phyloP scores from a whole-genome alignment of 176 grass and related monocot genomes.

The Puya raimondii region DNA sequence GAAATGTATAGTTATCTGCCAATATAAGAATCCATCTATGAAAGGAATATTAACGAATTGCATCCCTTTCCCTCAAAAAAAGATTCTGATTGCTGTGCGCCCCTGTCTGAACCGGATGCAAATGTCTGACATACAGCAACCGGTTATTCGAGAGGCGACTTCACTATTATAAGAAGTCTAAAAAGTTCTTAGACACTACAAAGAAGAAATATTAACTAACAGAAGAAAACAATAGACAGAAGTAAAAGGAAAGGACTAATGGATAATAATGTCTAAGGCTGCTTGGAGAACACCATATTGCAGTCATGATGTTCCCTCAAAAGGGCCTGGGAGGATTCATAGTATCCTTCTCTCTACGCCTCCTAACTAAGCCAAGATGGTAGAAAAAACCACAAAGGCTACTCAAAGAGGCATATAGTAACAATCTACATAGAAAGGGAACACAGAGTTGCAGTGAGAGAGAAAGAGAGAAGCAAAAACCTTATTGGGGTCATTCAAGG shows the following conservation, averaged over 20 bases:
- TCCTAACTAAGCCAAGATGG: slow-evolving; percentile 35
- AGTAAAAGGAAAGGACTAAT: background rate
- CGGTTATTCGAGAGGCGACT: slow-evolving; percentile 43
- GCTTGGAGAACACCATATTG: background rate
- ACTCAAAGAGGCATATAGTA: slow-evolving; percentile 26
- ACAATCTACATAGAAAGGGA: background rate
- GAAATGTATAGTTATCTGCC: no score
- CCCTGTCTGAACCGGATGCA: slow-evolving; percentile 49
- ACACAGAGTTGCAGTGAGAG: no score
- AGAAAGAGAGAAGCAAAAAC: no score
- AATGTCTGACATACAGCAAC: slow-evolving; percentile 21
- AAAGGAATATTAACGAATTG: slow-evolving; percentile 18
- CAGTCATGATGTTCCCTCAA: background rate
- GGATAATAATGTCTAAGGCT: slow-evolving; percentile 17
- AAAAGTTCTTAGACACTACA: no score
- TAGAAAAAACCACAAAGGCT: slow-evolving; percentile 23
- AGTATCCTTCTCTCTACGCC: slow-evolving; percentile 12
- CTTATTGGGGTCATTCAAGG: no score
- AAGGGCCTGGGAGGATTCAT: slow-evolving; percentile 1
- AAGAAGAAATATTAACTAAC: background rate
- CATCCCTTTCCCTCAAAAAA: slow-evolving; percentile 32
- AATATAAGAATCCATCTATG: slow-evolving; percentile 38
- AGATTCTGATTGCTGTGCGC: slow-evolving; percentile 26
- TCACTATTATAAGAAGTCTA: background rate
- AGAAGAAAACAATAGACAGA: background rate